These are phyloP conservation scores for Chytridium lagenaria DNA, from an alignment of 371 early-diverging fungal genomes.

Conservation along the genomic window DNA sequence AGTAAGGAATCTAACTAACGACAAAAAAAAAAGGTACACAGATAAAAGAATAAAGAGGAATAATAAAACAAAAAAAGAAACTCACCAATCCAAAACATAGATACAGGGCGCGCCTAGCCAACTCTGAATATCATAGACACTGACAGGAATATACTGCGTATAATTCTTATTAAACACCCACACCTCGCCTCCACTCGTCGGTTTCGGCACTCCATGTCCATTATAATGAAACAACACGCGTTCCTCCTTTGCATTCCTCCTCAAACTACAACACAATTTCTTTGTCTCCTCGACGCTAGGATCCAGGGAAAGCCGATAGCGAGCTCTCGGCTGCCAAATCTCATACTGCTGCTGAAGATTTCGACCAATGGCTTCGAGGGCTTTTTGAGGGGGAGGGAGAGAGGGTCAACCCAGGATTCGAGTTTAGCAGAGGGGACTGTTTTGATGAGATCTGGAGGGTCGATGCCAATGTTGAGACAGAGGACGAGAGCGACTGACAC, in stretches of 20 bases:
- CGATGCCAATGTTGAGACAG: slow-evolving; percentile 95
- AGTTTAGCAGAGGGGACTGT: slow-evolving; percentile 89
- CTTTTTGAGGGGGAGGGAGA: slow-evolving; percentile 76
- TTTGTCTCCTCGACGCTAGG: slow-evolving; percentile 92
- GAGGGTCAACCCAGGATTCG: slow-evolving; percentile 96
- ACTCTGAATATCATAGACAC: slow-evolving; percentile 85
- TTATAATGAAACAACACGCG: slow-evolving; percentile 97
- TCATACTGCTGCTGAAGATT: slow-evolving; percentile 93
- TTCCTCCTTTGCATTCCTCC: slow-evolving; percentile 90
- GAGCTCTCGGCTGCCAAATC: slow-evolving; percentile 84
- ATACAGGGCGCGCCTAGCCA: slow-evolving; percentile 96
- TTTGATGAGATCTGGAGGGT: slow-evolving; percentile 93
- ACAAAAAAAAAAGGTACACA: neutral
- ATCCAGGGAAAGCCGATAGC: slow-evolving; percentile 84
- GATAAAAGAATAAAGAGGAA: neutral
- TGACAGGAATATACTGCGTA: slow-evolving; percentile 97
- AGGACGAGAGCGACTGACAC: slow-evolving; percentile 74
- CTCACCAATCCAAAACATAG: slow-evolving; percentile 91
- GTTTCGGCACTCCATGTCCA: slow-evolving; percentile 97
- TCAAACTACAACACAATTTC: slow-evolving; percentile 80
- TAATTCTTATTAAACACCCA: slow-evolving; percentile 98
- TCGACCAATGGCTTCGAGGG: slow-evolving; percentile 87
- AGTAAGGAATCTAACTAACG: too few relatives aligned
- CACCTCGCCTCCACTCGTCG: slow-evolving; percentile 93
- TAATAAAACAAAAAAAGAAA: neutral